phyloP scores from a whole-genome alignment of 805 yeast species.

The Wickerhamomyces strasburgensis region DNA sequence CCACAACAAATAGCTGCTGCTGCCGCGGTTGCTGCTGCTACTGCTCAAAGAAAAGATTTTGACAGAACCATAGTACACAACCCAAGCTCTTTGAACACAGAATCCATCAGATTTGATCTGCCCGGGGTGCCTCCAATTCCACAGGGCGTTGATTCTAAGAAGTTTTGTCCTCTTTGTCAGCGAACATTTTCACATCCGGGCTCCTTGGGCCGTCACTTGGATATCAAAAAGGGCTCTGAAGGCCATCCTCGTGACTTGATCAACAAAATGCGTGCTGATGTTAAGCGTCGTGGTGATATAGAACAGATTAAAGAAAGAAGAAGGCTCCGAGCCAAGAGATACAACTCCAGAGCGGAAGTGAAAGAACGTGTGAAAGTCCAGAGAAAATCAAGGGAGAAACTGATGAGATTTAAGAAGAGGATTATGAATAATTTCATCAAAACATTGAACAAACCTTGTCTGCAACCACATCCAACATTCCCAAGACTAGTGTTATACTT shows the following conservation, averaged over 20 bases:
- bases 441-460: slow-evolving; percentile 32
- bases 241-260: slow-evolving; percentile 48
- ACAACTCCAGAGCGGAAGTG: slow-evolving; percentile 45
- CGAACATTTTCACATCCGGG: slow-evolving; percentile 52
- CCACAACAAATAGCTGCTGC: not conserved
- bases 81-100: slow-evolving; percentile 1
- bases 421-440: slow-evolving; percentile 33
- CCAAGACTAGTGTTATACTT: slow-evolving; percentile 45
- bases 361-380: slow-evolving; percentile 40
- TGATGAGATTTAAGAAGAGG: slow-evolving; percentile 34
- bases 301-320: slow-evolving; percentile 37
- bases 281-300: slow-evolving; percentile 47
- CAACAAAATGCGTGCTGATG: slow-evolving; percentile 40
- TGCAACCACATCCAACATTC: slow-evolving; percentile 43
- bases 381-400: slow-evolving; percentile 39
- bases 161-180: slow-evolving; percentile 47
- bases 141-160: slow-evolving; percentile 29
- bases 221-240: slow-evolving; percentile 47
- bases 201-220: slow-evolving; percentile 56
- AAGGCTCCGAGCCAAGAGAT: slow-evolving; percentile 35
- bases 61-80: not conserved
- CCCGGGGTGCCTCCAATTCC: slow-evolving; percentile 23
- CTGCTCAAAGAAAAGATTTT: not conserved
- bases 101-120: slow-evolving; percentile 9
- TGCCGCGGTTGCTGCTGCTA: not conserved